Evolutionary conservation across 768 basidiomycete genomes (phyloP), one percentile per base, ranked within the genome.

Genomic region (Kwoniella europaea): DNA sequence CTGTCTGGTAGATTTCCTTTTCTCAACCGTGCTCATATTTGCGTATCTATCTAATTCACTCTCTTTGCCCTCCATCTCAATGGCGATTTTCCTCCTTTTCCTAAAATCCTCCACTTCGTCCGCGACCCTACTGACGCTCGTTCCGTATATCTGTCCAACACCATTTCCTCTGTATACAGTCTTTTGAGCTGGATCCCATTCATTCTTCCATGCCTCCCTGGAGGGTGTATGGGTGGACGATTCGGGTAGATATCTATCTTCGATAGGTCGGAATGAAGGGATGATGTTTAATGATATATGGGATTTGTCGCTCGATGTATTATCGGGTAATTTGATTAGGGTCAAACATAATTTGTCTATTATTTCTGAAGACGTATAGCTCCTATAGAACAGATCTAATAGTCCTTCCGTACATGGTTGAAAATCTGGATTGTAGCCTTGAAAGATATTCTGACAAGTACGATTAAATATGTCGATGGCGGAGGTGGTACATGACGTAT

Each of bases 1-100:
- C 82, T 89, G 89, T 77, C 88, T 89, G 22, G 67, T 68, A 81
- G 87, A 89, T 81, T 85, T 88, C 60, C 72, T 42, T 50, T 68
- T 66, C 13, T 66, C 68, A 20, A 24, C 29, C 0, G 43, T 61
- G 6, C 55, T 24, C 62, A 70, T 59, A 2, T 53, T 15, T 54
- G 57, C 68, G 43, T 64, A 64, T 6, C 20, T 44, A n/a, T 35
- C 54, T 35, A 18, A 5, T 52, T 65, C 69, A 56, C 29, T 57
- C 22, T 58, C 13, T 18, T 67, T 61, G 13, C 53, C 22, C 52
- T 71, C 67, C 18, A 78, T 63, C 54, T 63, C 44, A 12, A 78
- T 57, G 1, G 76, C 69, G 2, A 69, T 76, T n/a, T 69, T 66
- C 18, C 76, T 55, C 16, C 67, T 57, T 22, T 57, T 6, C 3